Evolutionary conservation across 495 filamentous ascomycete genomes (phyloP), one percentile per base, ranked within the genome.

Genomic region (Daldinia grandis): DNA sequence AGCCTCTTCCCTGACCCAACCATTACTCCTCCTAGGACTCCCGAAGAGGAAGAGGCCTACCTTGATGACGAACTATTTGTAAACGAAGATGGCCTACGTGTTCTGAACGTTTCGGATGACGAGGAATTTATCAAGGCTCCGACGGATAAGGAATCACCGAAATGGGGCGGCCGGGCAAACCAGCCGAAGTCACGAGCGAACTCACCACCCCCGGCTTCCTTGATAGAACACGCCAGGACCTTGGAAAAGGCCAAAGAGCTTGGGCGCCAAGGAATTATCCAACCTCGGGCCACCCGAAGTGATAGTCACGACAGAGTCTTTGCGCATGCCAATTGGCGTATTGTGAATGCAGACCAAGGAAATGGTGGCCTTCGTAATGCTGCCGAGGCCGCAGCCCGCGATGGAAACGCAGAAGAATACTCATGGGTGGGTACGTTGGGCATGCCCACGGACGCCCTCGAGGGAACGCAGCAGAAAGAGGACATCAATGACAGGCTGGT

Each of bases 311-410:
- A 92, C 56, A 86, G 87, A 17, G 84, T 87, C 12, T 91, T 92
- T 68, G 89, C 88, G 15, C 78, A 84, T 47, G 88, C 88, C 9
- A 84, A 89, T 60, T 98, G 93, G 93, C 90, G 85, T n/a, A 86
- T 98, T 21, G 91, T 92, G 70, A 88, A 88, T 27, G 91, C 93
- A 0, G 90, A 95, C 58, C 93, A 95, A 78, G 94, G 94, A 47
- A 98, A 98, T 78, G 94, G 93, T 15, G 94, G 93, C 24, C 85
- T 98, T 57, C 88, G 89, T 63, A 98, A 97, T 75, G 93, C 94
- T 0, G 88, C 95, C 15, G 87, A 90, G 64, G 93, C 94, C 10
- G 91, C 91, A 1, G 83, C 86, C 28, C 83, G 92, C 44, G 84
- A 86, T 15, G 89, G 88, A 31, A 81, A 84, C 53, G 71, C 91